Base-by-base conservation (phyloP, 345 rosid genomes). In the Sapria himalayana region DNA sequence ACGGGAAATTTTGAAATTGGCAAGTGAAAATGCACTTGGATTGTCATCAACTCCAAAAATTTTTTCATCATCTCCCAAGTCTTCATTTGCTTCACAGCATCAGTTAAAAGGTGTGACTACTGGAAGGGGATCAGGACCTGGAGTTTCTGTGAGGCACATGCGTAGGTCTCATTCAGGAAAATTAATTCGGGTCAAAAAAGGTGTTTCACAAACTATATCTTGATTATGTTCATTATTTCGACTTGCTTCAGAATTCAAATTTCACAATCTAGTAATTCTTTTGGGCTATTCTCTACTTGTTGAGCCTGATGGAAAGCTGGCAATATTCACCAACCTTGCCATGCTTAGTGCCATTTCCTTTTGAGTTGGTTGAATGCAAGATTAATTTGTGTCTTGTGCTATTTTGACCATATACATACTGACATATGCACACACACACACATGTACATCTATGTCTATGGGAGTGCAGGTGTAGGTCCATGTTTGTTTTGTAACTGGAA, bases 161-260 rank as follows among this genome's bases (percentile, higher is more conserved):
- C 71, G 84, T 3, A 45, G 92, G 41, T 66, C 95, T 1, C 92
- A 91, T 62, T 91, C 99, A 0, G 99, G 93, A 45, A 84, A 80
- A 67, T 55, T 49, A 15, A 58, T 58, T 15, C 81, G 81, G 19
- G 95, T 66, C 3, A 84, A 91, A 76, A 91, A 91, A 46, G 95
- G 98, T 84, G 57, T 31, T 64, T 35, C 27, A n/a, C n/a, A n/a
- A n/a, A n/a, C n/a, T n/a, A n/a, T n/a, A n/a, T 24, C 0, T 3
- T 23, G 6, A 9, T 36, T 27, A 19, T 16, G 4, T 41, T 25
- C 37, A 4, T 20, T 25, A 23, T 9, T 43, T 25, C 7, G 1
- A 17, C 1, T 2, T 46, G 29, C 4, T 36, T 3, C 12, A 23
- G 2, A n/a, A n/a, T n/a, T n/a, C n/a, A n/a, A n/a, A n/a, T n/a